phyloP scores from a whole-genome alignment of 805 yeast genomes.

The Tetrapisispora namnaoensis region DNA sequence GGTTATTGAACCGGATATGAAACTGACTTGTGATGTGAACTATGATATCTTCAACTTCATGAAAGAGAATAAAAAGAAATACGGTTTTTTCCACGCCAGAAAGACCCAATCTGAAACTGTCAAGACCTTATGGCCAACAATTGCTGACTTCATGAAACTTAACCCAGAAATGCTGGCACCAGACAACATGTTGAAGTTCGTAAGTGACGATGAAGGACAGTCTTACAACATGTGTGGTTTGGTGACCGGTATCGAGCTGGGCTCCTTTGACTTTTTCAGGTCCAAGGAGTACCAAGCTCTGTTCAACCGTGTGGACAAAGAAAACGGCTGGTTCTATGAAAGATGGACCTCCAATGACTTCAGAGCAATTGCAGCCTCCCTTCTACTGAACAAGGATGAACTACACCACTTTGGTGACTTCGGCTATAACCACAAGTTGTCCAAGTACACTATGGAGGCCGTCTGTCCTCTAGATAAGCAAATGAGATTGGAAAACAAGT shows the following conservation, averaged over 20 bases:
- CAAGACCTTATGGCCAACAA: constrained; percentile 55
- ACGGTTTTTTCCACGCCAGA: constrained; percentile 63
- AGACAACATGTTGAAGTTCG: constrained; percentile 44
- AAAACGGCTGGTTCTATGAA: constrained; percentile 80
- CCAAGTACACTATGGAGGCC: constrained; percentile 51
- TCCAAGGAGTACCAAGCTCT: constrained; percentile 53
- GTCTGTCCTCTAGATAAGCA: constrained; percentile 46
- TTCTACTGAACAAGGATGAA: constrained; percentile 55
- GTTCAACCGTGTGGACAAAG: constrained; percentile 49
- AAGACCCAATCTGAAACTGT: constrained; percentile 65
- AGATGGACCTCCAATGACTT: constrained; percentile 93
- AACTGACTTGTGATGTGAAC: constrained; percentile 64
- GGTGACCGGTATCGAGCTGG: constrained; percentile 83
- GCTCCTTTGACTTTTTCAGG: constrained; percentile 70
- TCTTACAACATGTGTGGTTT: constrained; percentile 61
- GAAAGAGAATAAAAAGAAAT: constrained; percentile 57
- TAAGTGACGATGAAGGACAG: constrained; percentile 30
- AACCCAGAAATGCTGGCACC: constrained; percentile 50
- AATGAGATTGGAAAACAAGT: constrained; percentile 3
- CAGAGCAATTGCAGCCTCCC: constrained; percentile 58
- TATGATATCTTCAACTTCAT: constrained; percentile 72
- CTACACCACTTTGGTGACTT: constrained; percentile 81
- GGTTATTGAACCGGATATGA: constrained; percentile 47
- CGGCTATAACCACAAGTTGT: constrained; percentile 51
- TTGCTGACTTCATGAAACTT: constrained; percentile 45